Base-by-base conservation (phyloP, 352 stramenopile genomes). In the Pythium brassicae region DNA sequence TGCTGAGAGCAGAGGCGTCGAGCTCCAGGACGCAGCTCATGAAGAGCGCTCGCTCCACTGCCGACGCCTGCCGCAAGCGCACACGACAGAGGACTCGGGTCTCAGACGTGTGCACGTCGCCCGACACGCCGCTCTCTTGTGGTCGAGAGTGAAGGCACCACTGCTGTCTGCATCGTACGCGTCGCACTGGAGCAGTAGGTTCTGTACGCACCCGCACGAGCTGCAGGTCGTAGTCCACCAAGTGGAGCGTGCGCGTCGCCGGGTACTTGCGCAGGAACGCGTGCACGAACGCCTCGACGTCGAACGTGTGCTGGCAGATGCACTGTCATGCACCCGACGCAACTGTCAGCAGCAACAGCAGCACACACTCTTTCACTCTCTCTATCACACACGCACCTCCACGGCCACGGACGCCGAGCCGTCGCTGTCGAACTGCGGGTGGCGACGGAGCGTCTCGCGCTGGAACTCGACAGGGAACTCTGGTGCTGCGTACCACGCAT, bases 201-300 rank as follows among this genome's bases (percentile, higher is more conserved):
- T n/a, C n/a, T n/a, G n/a, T n/a, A n/a, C n/a, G n/a, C 66, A 87
- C 79, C 42, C 60, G 67, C 61, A 86, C 65, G 42, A 87, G 62
- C 12, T 62, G 66, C 3, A 87, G 40, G 43, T 87, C 77, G 56
- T 90, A 90, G 64, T 88, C 76, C 9, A 85, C 66, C 25, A 90
- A 59, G 40, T 80, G 65, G 47, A 68, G 67, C 7, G 59, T 47
- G 37, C 62, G 64, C 42, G 86, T 68, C 0, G 66, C 55, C 25
- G 63, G 60, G 35, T 85, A 86, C 8, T 55, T 66, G 48, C 65
- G 59, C 26, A 90, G 52, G 55, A 88, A 81, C 5, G 54, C 37
- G 4, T 66, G 66, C 10, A 90, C 45, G 52, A 88, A 87, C 10
- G 58, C 49, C 56, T 90, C 80, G 15, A 76, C 68, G 49, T 88